Base-by-base conservation (phyloP, 139 green algal species). In the Ettlia oleoabundans region DNA sequence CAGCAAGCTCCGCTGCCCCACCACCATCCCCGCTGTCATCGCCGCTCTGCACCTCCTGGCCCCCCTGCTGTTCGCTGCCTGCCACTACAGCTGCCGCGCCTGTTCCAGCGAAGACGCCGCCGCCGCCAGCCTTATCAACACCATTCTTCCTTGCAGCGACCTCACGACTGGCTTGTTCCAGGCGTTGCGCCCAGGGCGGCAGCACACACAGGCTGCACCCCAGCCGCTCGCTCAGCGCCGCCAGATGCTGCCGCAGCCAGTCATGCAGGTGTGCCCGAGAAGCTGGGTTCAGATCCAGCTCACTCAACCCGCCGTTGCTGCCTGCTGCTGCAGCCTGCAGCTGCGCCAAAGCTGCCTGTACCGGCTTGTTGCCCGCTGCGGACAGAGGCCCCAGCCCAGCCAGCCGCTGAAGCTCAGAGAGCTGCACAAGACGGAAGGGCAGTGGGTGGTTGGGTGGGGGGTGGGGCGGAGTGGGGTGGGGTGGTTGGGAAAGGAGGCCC, bases 331-430 rank as follows among this genome's bases (percentile, higher is more conserved):
- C 68, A 30, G n/a, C n/a, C n/a, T 26, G 33, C 75, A 80, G 58
- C 58, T 41, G 35, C 3, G 6, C 33, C 22, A 75, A 37, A 22
- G 52, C 32, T 26, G 26, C 43, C 58, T 55, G 41, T 42, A 62
- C 71, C 0, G 58, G 24, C 6, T 51, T 33, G 42, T 32, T 37
- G 21, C 15, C 61, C 24, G 28, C 32, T 53, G 51, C n/a, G 35
- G 43, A 2, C 42, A 22, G 33, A 5, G 47, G 58, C 33, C 41
- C 71, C 24, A 26, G 21, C 35, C 38, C 65, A 1, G 53, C 9
- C 52, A 89, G 72, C 19, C 69, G 71, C 19, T 81, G 51, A 37
- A 83, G 76, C 21, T 80, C 32, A 0, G 68, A 38, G 42, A 90
- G 61, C 37, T 40, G 24, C 40, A 67, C 47, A 58, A 15, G 30